phyloP scores from a whole-genome alignment of 805 yeast genomes.

The Lachancea quebecensis region DNA sequence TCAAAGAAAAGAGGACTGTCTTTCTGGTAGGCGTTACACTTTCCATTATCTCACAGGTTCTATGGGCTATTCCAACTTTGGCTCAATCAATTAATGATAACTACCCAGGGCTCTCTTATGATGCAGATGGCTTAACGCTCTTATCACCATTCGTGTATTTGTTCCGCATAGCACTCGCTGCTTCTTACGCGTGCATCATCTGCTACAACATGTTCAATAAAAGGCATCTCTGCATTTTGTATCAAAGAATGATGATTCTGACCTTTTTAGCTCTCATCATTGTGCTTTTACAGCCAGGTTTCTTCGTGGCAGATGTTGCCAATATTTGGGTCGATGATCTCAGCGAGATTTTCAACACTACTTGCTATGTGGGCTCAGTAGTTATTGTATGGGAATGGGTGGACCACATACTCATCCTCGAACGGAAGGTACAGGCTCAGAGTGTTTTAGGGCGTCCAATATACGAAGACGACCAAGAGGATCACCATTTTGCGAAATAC shows the following conservation, averaged over 20 bases:
- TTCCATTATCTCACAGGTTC: conserved; percentile 48
- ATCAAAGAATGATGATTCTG: conserved; percentile 42
- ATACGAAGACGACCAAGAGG: conserved; percentile 54
- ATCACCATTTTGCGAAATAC: conserved; percentile 26
- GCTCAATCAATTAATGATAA: conserved; percentile 14
- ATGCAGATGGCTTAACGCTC: conserved; percentile 40
- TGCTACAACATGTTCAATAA: conserved; percentile 49
- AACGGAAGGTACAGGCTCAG: conserved; percentile 54
- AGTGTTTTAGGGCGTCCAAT: conserved; percentile 71
- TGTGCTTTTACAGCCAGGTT: conserved; percentile 55
- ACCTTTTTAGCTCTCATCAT: conserved; percentile 49
- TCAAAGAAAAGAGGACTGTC: conserved; percentile 57
- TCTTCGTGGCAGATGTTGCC: conserved; percentile 71
- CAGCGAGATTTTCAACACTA: conserved; percentile 66
- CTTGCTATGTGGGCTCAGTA: conserved; percentile 63
- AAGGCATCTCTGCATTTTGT: conserved; percentile 43
- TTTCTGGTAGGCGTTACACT: conserved; percentile 52
- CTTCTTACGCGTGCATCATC: conserved; percentile 60
- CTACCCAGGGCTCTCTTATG: conserved; percentile 1
- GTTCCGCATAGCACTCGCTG: conserved; percentile 62
- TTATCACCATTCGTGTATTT: conserved; percentile 70
- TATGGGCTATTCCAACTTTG: conserved; percentile 66
- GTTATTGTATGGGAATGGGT: conserved; percentile 85
- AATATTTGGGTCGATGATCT: conserved; percentile 68
- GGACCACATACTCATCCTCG: conserved; percentile 52